Evolutionary conservation across 805 yeast genomes (phyloP).

Genomic region (Yamadazyma paraphyllophila): DNA sequence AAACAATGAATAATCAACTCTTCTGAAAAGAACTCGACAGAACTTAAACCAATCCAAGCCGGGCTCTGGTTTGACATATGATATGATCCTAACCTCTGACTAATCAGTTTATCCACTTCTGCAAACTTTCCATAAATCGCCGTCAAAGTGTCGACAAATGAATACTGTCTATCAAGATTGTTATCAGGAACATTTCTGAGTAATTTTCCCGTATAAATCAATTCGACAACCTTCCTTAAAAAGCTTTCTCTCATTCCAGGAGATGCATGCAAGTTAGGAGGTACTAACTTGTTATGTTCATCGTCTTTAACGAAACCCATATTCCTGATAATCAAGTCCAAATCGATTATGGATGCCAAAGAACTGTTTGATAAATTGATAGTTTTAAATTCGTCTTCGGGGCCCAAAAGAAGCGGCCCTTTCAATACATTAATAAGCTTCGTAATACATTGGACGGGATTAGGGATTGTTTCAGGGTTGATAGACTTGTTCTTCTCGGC

Average conservation of each 20-base stretch:
- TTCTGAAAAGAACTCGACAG: constrained; percentile 33
- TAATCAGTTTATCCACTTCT: constrained; percentile 37
- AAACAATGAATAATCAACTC: constrained; percentile 41
- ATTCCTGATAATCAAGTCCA: constrained; percentile 47
- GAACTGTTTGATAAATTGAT: constrained; percentile 52
- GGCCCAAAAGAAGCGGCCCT: constrained; percentile 57
- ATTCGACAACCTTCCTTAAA: constrained; percentile 53
- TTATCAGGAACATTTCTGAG: constrained; percentile 18
- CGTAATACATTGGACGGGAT: constrained; percentile 55
- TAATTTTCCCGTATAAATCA: constrained; percentile 32
- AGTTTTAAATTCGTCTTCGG: constrained; percentile 49
- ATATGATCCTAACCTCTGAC: constrained; percentile 20
- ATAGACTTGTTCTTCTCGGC: constrained; percentile 27
- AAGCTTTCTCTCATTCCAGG: constrained; percentile 46
- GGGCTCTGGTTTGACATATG: constrained; percentile 22
- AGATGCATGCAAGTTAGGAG: constrained; percentile 41
- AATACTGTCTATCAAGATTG: constrained; percentile 24
- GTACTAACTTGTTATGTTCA: constrained; percentile 27
- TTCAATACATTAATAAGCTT: constrained; percentile 62
- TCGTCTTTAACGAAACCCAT: constrained; percentile 42
- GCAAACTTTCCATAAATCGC: constrained; percentile 32
- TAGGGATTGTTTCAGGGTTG: constrained; percentile 42
- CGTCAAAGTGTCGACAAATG: constrained; percentile 34
- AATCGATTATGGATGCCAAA: constrained; percentile 57
- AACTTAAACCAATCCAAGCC: constrained; percentile 29